Evolutionary conservation across 2,329 filamentous ascomycete species (phyloP).

Genomic region (Aspergillus persii): DNA sequence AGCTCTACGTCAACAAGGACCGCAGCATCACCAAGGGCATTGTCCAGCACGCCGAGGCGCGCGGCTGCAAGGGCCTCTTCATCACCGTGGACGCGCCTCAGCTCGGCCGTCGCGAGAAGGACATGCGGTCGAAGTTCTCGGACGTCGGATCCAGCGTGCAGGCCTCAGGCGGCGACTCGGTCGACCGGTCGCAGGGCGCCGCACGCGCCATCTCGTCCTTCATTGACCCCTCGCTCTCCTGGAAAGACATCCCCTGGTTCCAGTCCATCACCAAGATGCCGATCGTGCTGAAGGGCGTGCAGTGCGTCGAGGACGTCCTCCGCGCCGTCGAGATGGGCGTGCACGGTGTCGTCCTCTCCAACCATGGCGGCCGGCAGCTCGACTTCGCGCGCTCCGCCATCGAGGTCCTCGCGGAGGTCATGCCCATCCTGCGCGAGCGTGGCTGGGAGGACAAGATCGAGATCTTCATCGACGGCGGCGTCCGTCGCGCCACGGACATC

Average conservation of each 20-base stretch:
- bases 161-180: slow-evolving; percentile 58
- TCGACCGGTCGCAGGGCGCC: slow-evolving; percentile 87
- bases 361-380: slow-evolving; percentile 92
- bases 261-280: slow-evolving; percentile 86
- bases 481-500: slow-evolving; percentile 88
- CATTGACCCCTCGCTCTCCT: slow-evolving; percentile 90
- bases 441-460: slow-evolving; percentile 76
- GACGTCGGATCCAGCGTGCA: slow-evolving; percentile 84
- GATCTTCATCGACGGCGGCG: slow-evolving; percentile 85
- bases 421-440: slow-evolving; percentile 75
- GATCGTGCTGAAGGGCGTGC: slow-evolving; percentile 93
- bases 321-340: slow-evolving; percentile 78
- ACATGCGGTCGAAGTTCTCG: slow-evolving; percentile 91
- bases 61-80: slow-evolving; percentile 93
- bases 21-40: slow-evolving; percentile 86
- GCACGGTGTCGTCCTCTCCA: slow-evolving; percentile 88
- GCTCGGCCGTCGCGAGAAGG: slow-evolving; percentile 91
- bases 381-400: slow-evolving; percentile 87
- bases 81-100: slow-evolving; percentile 98
- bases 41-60: slow-evolving; percentile 83
- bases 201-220: slow-evolving; percentile 93
- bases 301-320: slow-evolving; percentile 92
- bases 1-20: slow-evolving; percentile 97
- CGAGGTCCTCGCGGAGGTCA: slow-evolving; percentile 88
- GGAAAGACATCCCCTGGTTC: slow-evolving; percentile 96